phyloP scores from a whole-genome alignment of 1,284 basidiomycete genomes.

The Rhodotorula sp. region DNA sequence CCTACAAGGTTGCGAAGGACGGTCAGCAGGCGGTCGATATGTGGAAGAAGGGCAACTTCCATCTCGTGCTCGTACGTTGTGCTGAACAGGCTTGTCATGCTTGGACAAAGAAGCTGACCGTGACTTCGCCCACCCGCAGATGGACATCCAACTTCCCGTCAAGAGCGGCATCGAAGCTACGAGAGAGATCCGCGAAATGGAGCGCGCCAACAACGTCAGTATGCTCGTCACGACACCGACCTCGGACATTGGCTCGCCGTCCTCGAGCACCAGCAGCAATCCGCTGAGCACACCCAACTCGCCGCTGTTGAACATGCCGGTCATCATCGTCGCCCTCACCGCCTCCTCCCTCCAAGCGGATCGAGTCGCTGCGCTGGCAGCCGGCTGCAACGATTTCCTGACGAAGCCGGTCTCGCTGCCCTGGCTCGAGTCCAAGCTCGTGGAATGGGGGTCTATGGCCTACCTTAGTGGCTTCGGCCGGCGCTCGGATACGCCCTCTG shows the following conservation, averaged over 20 bases:
- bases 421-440: constrained; percentile 98
- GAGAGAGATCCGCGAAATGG: constrained; percentile 86
- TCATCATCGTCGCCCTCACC: constrained; percentile 97
- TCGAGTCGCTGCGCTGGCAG: constrained; percentile 90
- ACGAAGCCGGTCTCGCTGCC: constrained; percentile 93
- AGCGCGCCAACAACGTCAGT: constrained; percentile 65
- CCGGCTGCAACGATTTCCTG: constrained; percentile 98
- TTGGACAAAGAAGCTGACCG: neutral
- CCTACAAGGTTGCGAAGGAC: constrained; percentile 90
- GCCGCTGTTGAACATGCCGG: constrained; percentile 66
- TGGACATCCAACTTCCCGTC: constrained; percentile 99
- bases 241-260: constrained; percentile 54
- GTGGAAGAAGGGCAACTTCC: constrained; percentile 90
- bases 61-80: constrained; percentile 80
- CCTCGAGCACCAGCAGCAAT: constrained; percentile 21
- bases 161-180: constrained; percentile 98
- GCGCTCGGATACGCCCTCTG: constrained; percentile 6
- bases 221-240: constrained; percentile 66
- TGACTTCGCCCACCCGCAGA: constrained; percentile 56
- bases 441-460: constrained; percentile 78
- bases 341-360: constrained; percentile 90
- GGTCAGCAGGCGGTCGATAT: constrained; percentile 94
- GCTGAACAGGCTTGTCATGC: neutral
- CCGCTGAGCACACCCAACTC: constrained; percentile 35
- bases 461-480: constrained; percentile 45